Evolutionary conservation across 1,284 basidiomycete species (phyloP).

Genomic region (Marasmius tenuissimus): DNA sequence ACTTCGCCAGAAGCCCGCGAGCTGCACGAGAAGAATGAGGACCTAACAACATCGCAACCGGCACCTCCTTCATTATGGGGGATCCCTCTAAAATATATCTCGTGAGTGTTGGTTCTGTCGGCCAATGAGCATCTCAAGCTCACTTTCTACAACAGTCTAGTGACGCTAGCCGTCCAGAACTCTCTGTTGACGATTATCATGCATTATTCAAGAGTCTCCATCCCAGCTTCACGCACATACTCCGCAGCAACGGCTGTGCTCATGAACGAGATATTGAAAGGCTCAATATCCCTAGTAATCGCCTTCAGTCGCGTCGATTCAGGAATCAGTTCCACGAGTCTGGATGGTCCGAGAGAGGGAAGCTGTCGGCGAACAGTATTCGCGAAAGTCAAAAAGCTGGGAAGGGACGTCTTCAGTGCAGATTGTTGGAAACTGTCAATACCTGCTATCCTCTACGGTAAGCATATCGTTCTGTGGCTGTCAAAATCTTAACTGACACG

Average conservation of each 20-base stretch:
- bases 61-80: conserved; percentile 61
- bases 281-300: conserved; percentile 76
- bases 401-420: conserved; percentile 58
- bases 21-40: conserved; percentile 37
- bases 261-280: conserved; percentile 91
- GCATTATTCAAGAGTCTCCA: conserved; percentile 90
- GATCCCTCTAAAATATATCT: conserved; percentile 77
- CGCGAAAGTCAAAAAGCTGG: conserved; percentile 53
- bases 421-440: conserved; percentile 98
- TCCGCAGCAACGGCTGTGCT: conserved; percentile 92
- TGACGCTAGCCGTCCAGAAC: conserved; percentile 94
- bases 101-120: conserved; percentile 50
- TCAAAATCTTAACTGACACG: conserved; percentile 2
- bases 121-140: neutral
- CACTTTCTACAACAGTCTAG: conserved; percentile 52
- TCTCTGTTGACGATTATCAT: conserved; percentile 88
- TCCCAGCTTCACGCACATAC: conserved; percentile 75
- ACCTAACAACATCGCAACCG: conserved; percentile 37
- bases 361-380: conserved; percentile 27
- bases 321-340: conserved; percentile 20
- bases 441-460: conserved; percentile 86
- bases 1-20: conserved; percentile 29
- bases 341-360: conserved; percentile 30
- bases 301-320: conserved; percentile 47
- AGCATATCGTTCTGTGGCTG: conserved; percentile 9